A percentile compares a stretch with the other conserved stretches of the same genome.
Conservation (phyloP, 1,284 basidiomycete genomes). For the Boletus sp. region DNA sequence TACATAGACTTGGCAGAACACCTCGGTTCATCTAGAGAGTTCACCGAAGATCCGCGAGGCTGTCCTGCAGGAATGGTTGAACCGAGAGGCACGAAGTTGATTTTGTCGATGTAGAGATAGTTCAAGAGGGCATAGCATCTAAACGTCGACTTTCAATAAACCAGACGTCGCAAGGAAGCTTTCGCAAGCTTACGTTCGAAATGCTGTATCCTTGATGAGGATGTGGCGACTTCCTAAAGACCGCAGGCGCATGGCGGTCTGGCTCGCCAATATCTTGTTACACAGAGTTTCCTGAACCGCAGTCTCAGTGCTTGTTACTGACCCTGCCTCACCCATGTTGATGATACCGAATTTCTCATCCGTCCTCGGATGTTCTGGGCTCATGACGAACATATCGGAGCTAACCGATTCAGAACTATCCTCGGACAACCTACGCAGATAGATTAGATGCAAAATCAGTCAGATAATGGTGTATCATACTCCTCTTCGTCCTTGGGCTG, state of each 20-base stretch:
- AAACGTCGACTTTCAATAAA: not conserved
- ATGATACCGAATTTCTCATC: not conserved
- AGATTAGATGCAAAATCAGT: not conserved
- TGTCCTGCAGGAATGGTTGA: slow-evolving; percentile 2
- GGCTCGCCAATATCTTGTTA: not conserved
- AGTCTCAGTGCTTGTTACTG: slow-evolving; percentile 8
- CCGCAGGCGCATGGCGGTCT: slow-evolving; percentile 5
- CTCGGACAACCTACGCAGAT: slow-evolving; percentile 10
- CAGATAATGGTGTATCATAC: not conserved
- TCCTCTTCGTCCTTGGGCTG: slow-evolving; percentile 10
- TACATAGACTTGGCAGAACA: slow-evolving; percentile 35
- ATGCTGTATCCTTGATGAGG: slow-evolving; percentile 31
- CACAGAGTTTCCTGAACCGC: not conserved
- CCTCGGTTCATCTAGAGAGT: slow-evolving; percentile 8
- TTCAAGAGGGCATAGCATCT: slow-evolving; percentile 29
- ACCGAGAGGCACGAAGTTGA: slow-evolving; percentile 26
- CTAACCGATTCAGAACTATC: slow-evolving; percentile 15
- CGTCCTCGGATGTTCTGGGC: slow-evolving; percentile 10
- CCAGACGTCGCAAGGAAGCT: fast-evolving
- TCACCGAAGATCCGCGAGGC: not conserved
- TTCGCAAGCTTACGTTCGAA: slow-evolving; percentile 21
- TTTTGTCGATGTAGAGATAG: slow-evolving; percentile 28
- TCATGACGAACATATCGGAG: slow-evolving; percentile 27
- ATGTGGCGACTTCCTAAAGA: slow-evolving; percentile 21
- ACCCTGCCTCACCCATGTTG: not conserved